A percentile compares a stretch with the other conserved stretches of the same genome.
phyloP scores from a whole-genome alignment of 345 rosid species.

The Adansonia digitata region DNA sequence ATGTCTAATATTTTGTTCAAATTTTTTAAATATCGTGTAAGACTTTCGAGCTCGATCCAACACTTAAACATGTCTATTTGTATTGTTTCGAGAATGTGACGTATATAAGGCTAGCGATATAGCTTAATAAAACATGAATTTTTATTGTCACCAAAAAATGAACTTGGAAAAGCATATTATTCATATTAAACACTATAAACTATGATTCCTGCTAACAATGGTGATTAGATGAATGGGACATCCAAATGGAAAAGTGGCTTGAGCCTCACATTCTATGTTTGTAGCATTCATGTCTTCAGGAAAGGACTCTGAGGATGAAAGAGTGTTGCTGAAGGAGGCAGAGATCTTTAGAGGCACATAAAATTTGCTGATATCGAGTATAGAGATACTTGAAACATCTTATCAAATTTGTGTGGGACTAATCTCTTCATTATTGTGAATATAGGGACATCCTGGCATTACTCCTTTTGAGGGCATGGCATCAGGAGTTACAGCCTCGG shows the following conservation, averaged over 20 bases:
- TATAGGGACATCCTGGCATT: conserved; percentile 68
- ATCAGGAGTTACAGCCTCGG: conserved; percentile 79
- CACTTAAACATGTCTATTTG: no score
- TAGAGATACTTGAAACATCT: not conserved
- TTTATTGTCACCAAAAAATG: no score
- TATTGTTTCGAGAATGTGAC: no score
- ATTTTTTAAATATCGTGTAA: no score
- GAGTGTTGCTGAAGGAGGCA: conserved; percentile 60
- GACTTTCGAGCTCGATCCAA: no score
- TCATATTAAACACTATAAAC: not conserved
- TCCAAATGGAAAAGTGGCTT: conserved; percentile 72
- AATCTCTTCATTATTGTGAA: conserved; percentile 15
- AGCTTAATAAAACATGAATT: no score
- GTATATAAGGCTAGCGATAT: no score
- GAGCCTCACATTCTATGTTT: conserved; percentile 76
- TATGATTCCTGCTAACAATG: conserved; percentile 39
- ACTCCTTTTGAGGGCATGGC: conserved; percentile 98
- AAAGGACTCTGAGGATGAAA: conserved; percentile 53
- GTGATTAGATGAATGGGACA: conserved; percentile 71
- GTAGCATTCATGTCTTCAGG: conserved; percentile 70
- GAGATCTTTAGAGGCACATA: conserved; percentile 81
- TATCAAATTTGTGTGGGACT: conserved; percentile 9
- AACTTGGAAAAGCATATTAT: not conserved
- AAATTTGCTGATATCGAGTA: no score
- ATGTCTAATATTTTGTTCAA: no score